phyloP scores from a whole-genome alignment of 176 grass and related monocot genomes.

The Saccharum spontaneum region DNA sequence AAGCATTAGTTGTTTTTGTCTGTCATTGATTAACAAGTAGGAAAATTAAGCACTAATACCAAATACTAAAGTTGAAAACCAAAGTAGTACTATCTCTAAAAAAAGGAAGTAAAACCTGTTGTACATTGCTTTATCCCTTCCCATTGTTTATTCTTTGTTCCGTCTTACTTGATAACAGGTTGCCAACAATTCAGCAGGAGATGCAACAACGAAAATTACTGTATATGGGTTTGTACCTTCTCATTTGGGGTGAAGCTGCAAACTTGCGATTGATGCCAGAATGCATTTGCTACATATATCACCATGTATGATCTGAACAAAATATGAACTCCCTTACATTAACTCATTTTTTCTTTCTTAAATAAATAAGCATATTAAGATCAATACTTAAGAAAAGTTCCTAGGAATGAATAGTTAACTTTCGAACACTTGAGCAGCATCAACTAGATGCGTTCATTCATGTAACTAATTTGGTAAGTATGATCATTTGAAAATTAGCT shows the following conservation, averaged over 20 bases:
- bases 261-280: conserved; percentile 99
- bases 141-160: conserved; percentile 21
- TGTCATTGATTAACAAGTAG: neutral
- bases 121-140: neutral
- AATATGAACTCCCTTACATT: conserved; percentile 1
- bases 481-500: neutral
- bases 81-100: neutral
- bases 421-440: neutral
- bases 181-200: conserved; percentile 93
- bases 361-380: conserved; percentile 5
- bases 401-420: conserved; percentile 9
- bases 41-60: conserved; percentile 6
- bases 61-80: neutral
- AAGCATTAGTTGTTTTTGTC: neutral
- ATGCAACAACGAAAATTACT: conserved; percentile 90
- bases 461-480: neutral
- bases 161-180: conserved; percentile 50
- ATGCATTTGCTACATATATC: conserved; percentile 98
- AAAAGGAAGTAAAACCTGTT: neutral
- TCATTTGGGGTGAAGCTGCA: conserved; percentile 99
- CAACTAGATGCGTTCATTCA: neutral
- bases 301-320: conserved; percentile 68
- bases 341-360: conserved; percentile 7
- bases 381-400: conserved; percentile 17
- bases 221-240: conserved; percentile 97